Conservation (phyloP, 352 stramenopile species). For the Globisporangium nagaii region DNA sequence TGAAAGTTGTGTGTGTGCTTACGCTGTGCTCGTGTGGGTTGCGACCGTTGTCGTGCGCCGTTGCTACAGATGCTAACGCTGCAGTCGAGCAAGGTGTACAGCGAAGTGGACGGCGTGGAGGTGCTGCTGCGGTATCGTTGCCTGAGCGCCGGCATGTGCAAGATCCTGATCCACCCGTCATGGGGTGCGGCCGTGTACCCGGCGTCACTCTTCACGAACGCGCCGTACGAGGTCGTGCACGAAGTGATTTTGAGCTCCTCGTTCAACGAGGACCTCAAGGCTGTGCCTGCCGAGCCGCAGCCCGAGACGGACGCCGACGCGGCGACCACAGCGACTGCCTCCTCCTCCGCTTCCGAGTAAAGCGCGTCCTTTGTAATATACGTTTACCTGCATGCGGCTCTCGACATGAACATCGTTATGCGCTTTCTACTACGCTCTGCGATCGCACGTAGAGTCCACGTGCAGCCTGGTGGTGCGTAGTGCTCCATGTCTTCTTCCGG, state of each 20-base stretch:
- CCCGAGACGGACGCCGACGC: constrained; percentile 13
- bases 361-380: constrained; percentile 12
- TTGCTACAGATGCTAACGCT: constrained; percentile 90
- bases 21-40: not conserved
- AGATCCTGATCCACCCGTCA: constrained; percentile 93
- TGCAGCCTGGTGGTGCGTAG: too few relatives aligned
- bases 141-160: constrained; percentile 91
- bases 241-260: constrained; percentile 36
- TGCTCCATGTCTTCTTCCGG: not conserved
- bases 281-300: constrained; percentile 13
- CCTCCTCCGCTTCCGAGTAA: not conserved
- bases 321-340: not conserved
- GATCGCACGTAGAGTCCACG: too few relatives aligned
- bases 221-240: constrained; percentile 79
- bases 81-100: constrained; percentile 93
- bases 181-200: constrained; percentile 96
- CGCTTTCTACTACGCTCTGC: too few relatives aligned
- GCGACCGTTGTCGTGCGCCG: too few relatives aligned
- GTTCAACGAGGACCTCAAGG: constrained; percentile 14
- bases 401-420: too few relatives aligned
- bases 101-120: constrained; percentile 94
- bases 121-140: constrained; percentile 80
- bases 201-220: constrained; percentile 94
- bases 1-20: not conserved
- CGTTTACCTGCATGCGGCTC: not conserved